A percentile compares a stretch with the other conserved stretches of the same genome.
Conservation (phyloP, 257 asterid genomes). For the Ballota nigra region DNA sequence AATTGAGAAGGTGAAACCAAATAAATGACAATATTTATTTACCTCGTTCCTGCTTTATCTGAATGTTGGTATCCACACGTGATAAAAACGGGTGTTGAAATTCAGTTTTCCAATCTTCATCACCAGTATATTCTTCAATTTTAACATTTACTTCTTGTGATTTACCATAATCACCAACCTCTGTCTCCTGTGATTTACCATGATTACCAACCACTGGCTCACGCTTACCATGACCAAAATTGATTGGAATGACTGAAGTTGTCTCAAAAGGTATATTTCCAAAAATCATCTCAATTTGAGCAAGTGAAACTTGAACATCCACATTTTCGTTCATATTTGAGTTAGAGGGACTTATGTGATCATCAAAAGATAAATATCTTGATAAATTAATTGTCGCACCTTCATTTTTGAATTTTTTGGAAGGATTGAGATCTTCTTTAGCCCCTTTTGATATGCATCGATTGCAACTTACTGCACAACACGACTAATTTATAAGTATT, state of each 20-base stretch:
- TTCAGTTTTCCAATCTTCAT: neutral
- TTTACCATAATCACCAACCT: neutral
- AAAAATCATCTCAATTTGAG: slow-evolving; percentile 22
- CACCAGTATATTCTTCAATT: neutral
- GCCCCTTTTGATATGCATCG: slow-evolving; percentile 26
- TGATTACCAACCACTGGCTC: neutral
- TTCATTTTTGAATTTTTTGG: no score
- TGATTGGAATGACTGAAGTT: neutral
- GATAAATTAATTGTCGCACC: neutral
- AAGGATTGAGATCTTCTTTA: neutral
- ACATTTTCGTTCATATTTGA: slow-evolving; percentile 16
- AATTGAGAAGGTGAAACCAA: no score
- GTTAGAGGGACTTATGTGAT: slow-evolving; percentile 14
- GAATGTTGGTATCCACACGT: neutral
- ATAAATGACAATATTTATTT: no score
- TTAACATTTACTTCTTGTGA: neutral
- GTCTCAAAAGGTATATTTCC: slow-evolving; percentile 27
- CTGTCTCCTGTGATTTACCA: neutral
- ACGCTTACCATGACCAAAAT: neutral
- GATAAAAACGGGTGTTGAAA: neutral
- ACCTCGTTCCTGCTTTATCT: slow-evolving; percentile 30
- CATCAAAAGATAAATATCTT: neutral
- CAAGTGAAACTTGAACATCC: neutral
- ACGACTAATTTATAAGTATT: neutral
- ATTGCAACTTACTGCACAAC: slow-evolving; percentile 15